A percentile compares a stretch with the other conserved stretches of the same genome.
Evolutionary conservation across 305 asterid species (phyloP).

Genomic region (Vinca major): DNA sequence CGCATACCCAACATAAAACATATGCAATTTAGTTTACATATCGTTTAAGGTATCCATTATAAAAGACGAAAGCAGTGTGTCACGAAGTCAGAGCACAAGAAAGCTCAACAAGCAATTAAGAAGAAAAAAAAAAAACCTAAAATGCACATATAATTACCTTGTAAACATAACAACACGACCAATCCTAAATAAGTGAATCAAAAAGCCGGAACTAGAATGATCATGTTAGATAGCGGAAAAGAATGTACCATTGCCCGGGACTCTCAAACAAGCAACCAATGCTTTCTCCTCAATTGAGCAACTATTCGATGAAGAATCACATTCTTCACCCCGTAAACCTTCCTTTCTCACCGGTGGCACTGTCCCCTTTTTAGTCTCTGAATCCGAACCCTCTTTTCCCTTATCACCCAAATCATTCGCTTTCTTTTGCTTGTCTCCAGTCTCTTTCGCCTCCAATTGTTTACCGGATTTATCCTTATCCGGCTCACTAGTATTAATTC

Average conservation of each 20-base stretch:
- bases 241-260: constrained; percentile 72
- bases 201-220: constrained; percentile 1
- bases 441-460: constrained; percentile 21
- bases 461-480: constrained; percentile 11
- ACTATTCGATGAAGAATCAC: constrained; percentile 69
- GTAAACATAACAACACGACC: no score
- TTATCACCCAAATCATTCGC: constrained; percentile 20
- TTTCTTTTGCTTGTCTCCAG: constrained; percentile 17
- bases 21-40: neutral
- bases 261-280: constrained; percentile 74
- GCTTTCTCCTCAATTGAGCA: constrained; percentile 57
- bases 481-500: neutral
- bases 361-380: constrained; percentile 24
- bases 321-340: constrained; percentile 35
- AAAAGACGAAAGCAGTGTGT: neutral
- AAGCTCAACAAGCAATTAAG: neutral
- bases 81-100: neutral
- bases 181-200: neutral
- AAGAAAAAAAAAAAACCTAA: neutral
- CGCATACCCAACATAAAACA: neutral
- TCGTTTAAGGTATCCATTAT: neutral
- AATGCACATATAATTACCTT: neutral
- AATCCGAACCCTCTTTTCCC: constrained; percentile 17
- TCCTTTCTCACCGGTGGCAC: constrained; percentile 26
- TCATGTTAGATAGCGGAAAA: constrained; percentile 13